Evolutionary conservation across 305 asterid genomes (phyloP).

Genomic region (Nicotiana rustica): DNA sequence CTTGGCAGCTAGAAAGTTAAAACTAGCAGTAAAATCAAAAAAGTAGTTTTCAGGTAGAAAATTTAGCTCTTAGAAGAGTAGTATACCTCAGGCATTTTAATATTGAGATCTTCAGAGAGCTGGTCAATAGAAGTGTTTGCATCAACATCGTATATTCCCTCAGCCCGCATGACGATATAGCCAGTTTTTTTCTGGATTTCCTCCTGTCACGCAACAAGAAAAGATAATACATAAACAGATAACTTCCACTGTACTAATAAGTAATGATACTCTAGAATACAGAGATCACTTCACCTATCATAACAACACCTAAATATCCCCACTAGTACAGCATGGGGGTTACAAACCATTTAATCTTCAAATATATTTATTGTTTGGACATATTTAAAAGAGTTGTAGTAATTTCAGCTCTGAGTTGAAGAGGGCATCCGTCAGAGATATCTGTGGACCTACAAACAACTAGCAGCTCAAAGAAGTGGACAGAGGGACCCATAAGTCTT

Average conservation of each 20-base stretch:
- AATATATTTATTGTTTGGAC: neutral
- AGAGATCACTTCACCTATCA: neutral
- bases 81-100: constrained; percentile 93
- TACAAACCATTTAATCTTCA: neutral
- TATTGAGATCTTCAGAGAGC: constrained; percentile 94
- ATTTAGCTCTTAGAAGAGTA: constrained; percentile 12
- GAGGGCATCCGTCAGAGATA: constrained; percentile 34
- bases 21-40: neutral
- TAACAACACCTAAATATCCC: constrained; percentile 13
- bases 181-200: constrained; percentile 99
- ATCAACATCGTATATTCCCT: constrained; percentile 95
- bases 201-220: constrained; percentile 65
- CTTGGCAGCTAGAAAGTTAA: neutral
- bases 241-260: neutral
- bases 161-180: constrained; percentile 94
- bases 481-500: constrained; percentile 42
- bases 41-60: neutral
- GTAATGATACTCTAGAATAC: neutral
- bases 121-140: constrained; percentile 97
- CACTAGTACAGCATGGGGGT: neutral
- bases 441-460: constrained; percentile 33
- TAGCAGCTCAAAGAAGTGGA: constrained; percentile 2
- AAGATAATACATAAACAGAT: neutral
- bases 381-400: neutral
- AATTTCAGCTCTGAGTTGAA: constrained; percentile 19